A percentile compares a stretch with the other conserved stretches of the same genome.
Conservation (phyloP, 352 stramenopile genomes). For the Phytophthora vignae region DNA sequence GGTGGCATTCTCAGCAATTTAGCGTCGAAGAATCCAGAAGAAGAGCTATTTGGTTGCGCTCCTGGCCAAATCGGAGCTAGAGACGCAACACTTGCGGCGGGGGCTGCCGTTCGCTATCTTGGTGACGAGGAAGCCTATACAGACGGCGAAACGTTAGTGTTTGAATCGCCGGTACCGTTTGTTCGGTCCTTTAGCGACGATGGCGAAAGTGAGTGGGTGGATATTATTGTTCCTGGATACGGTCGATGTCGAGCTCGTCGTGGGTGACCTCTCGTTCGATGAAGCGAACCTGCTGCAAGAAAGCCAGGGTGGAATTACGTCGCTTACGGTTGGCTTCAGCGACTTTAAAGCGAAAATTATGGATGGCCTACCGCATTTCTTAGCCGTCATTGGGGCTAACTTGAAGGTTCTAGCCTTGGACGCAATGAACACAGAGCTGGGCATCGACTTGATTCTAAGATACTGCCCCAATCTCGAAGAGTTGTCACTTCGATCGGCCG, state of each 20-base stretch:
- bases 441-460: constrained; percentile 5
- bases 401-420: constrained; percentile 8
- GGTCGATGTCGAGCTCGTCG: not conserved
- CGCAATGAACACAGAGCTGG: not conserved
- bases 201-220: not conserved
- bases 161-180: not conserved
- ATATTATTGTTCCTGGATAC: not conserved
- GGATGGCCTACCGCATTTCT: constrained; percentile 4
- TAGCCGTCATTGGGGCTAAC: constrained; percentile 1
- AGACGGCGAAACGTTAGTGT: not conserved
- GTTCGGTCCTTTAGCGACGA: not conserved
- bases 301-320: not conserved
- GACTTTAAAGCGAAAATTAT: not conserved
- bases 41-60: not conserved
- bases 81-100: not conserved
- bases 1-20: not conserved
- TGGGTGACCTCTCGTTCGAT: not conserved
- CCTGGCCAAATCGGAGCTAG: not conserved
- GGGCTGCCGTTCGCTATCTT: not conserved
- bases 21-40: not conserved
- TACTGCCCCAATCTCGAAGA: constrained; percentile 20
- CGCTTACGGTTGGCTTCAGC: not conserved
- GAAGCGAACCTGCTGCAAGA: not conserved
- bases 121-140: no score
- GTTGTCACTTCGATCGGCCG: constrained; percentile 7